phyloP scores from a whole-genome alignment of 106 monocot genomes.

The Hemerocallis citrina region DNA sequence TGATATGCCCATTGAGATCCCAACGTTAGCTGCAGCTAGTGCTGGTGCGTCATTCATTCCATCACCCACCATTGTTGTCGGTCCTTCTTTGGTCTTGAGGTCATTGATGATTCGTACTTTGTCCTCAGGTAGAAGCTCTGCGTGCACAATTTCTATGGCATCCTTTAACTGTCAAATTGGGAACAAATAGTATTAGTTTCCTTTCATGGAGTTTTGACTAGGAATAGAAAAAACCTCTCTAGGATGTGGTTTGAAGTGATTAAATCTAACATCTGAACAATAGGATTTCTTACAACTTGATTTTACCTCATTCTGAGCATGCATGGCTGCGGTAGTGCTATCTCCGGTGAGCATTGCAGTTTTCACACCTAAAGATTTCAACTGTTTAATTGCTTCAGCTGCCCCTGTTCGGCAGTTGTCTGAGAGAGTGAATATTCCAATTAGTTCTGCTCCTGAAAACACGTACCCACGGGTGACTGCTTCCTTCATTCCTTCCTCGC shows the following conservation, averaged over 20 bases:
- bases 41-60: conserved; percentile 97
- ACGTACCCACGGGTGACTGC: conserved; percentile 65
- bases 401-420: conserved; percentile 73
- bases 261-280: no score
- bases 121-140: conserved; percentile 81
- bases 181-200: neutral
- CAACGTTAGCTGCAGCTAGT: conserved; percentile 68
- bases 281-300: neutral
- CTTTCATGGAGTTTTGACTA: neutral
- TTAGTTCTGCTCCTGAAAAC: conserved; percentile 23
- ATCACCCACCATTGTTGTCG: conserved; percentile 81
- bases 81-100: conserved; percentile 47
- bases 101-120: conserved; percentile 57
- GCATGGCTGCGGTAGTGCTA: conserved; percentile 50
- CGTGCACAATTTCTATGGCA: conserved; percentile 46
- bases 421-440: conserved; percentile 67
- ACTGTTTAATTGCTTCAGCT: conserved; percentile 48
- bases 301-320: conserved; percentile 68
- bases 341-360: conserved; percentile 91
- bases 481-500: conserved; percentile 27
- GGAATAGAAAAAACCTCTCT: neutral
- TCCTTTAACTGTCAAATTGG: conserved; percentile 40
- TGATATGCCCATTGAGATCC: conserved; percentile 95
- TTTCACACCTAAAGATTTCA: conserved; percentile 61
- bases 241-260: no score